Base-by-base conservation (phyloP, 305 asterid species). In the Fraxinus xanthoxyloides region DNA sequence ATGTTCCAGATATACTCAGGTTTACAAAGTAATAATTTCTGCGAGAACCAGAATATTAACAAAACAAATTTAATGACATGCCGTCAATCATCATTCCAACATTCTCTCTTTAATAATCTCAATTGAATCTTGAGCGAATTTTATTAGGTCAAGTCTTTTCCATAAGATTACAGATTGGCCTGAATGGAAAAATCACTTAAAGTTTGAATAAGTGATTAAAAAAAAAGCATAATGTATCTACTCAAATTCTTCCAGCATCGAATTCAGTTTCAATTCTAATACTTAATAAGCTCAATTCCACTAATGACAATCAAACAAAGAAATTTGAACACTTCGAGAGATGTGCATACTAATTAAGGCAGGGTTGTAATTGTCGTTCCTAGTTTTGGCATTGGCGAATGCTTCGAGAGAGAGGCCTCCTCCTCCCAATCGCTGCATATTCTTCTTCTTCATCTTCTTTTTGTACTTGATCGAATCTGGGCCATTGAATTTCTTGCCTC, bases 361-460 rank as follows among this genome's bases (percentile, higher is more conserved):
- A 83, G 99, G 99, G 80, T 94, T 96, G 78, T 91, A 94, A 15
- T 83, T 78, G 59, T 83, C 87, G 61, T 83, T 86, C 87, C 89
- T 88, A 7, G 92, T 86, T 85, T 92, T 94, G 31, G 94, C 95
- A 84, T 92, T 95, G 6, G 93, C 97, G 83, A 95, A 95, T 5
- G 98, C 82, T 85, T 92, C 92, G 46, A 95, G 94, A 26, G 99
- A 95, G 61, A 95, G 87, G 54, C 97, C 91, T 26, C 80, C 92
- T 72, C 98, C 97, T 54, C 99, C 99, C 89, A 95, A 84, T 86
- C 99, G 89, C 89, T 90, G 91, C 94, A 90, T 84, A 79, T 92
- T 95, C 87, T 81, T 95, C 77, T 86, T 89, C 91, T 85, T 83
- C 83, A 90, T 85, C 83, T 87, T 93, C 87, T 78, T 89, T 86